Conservation (phyloP, 2,329 filamentous ascomycete genomes). For the Pyrenochaeta sp. region DNA sequence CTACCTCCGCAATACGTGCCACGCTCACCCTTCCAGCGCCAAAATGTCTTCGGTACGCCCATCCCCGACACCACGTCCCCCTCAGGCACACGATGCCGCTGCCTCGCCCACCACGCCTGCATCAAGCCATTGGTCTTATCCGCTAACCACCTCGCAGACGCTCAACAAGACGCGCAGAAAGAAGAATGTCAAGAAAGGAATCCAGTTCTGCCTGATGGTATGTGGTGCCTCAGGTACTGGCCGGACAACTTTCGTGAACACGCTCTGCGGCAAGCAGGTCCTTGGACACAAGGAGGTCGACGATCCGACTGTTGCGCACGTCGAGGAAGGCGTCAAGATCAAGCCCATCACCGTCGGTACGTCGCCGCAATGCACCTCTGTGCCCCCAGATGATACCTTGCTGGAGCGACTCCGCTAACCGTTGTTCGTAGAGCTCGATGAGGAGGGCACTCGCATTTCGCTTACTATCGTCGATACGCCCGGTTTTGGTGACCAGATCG, state of each 20-base stretch:
- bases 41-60: constrained; percentile 51
- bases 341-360: constrained; percentile 97
- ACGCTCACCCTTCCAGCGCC: constrained; percentile 29
- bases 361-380: constrained; percentile 38
- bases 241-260: constrained; percentile 99
- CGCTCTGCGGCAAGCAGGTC: constrained; percentile 93
- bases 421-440: constrained; percentile 74
- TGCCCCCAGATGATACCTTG: not conserved
- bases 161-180: constrained; percentile 94
- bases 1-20: constrained; percentile 25
- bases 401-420: constrained; percentile 9
- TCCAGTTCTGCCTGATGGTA: constrained; percentile 99
- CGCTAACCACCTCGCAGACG: constrained; percentile 43
- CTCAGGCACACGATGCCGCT: constrained; percentile 32
- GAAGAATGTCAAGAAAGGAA: constrained; percentile 99
- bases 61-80: constrained; percentile 33
- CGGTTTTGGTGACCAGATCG: constrained; percentile 97
- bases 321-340: constrained; percentile 98
- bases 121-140: constrained; percentile 24
- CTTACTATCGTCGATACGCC: constrained; percentile 98
- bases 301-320: constrained; percentile 84
- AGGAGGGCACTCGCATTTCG: constrained; percentile 97
- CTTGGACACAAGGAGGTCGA: constrained; percentile 92
- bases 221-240: constrained; percentile 98
- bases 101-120: constrained; percentile 19